A percentile compares a stretch with the other conserved stretches of the same genome.
Evolutionary conservation across 345 rosid species (phyloP).

Genomic region (Eucalyptus globulus): DNA sequence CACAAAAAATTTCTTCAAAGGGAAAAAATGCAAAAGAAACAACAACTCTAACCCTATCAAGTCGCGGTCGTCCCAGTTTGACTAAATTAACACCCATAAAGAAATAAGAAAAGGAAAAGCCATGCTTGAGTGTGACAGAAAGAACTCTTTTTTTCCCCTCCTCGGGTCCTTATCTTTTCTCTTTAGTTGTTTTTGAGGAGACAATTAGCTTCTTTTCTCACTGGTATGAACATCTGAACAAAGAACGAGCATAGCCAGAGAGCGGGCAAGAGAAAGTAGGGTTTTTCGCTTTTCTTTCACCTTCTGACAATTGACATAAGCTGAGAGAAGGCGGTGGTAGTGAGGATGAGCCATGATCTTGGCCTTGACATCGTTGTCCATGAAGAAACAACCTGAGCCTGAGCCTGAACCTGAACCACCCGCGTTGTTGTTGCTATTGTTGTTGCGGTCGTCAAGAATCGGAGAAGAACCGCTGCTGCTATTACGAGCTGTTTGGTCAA

Average conservation of each 20-base stretch:
- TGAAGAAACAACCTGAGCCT: constrained; percentile 29
- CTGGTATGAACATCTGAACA: not conserved
- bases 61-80: not conserved
- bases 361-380: constrained; percentile 62
- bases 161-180: not conserved
- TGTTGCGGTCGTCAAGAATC: constrained; percentile 29
- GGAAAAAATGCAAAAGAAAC: not conserved
- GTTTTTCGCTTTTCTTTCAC: constrained; percentile 10
- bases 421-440: not conserved
- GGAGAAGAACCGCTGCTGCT: constrained; percentile 5
- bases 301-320: constrained; percentile 94
- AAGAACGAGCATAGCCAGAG: not conserved
- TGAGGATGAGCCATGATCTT: constrained; percentile 99
- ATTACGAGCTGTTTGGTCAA: constrained; percentile 17
- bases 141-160: not conserved
- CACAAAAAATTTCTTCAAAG: not conserved
- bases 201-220: not conserved
- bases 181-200: not conserved
- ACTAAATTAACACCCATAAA: not conserved
- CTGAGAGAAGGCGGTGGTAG: constrained; percentile 84
- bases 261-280: not conserved
- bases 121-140: not conserved
- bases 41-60: not conserved
- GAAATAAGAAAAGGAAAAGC: not conserved
- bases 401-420: not conserved